Percentiles rank a stretch among this genome's conserved stretches.
Conservation (phyloP, 164 flowering plant genomes). For the Protea cynaroides region DNA sequence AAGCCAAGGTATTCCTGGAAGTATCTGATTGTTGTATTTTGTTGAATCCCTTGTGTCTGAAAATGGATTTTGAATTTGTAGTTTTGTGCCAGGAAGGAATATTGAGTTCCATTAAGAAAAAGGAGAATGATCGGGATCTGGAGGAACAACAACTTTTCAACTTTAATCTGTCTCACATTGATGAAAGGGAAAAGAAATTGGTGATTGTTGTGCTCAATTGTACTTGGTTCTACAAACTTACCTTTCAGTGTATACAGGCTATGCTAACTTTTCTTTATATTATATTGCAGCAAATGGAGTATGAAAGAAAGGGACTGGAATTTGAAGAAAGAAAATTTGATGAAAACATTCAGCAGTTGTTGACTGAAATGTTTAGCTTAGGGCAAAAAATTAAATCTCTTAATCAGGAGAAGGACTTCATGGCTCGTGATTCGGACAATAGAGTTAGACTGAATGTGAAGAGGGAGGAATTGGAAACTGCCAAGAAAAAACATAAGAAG, state of each 20-base stretch:
- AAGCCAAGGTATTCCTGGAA: conserved; percentile 52
- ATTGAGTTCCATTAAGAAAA: conserved; percentile 49
- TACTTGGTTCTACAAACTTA: conserved; percentile 10
- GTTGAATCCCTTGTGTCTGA: not conserved
- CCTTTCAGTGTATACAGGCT: not conserved
- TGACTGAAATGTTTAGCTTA: conserved; percentile 37
- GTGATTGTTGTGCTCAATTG: conserved; percentile 27
- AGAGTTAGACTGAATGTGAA: conserved; percentile 61
- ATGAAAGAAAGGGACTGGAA: conserved; percentile 62
- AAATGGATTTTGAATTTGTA: conserved; percentile 4
- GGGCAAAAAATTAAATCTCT: conserved; percentile 57
- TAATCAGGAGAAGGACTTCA: conserved; percentile 54
- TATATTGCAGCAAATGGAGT: conserved; percentile 50
- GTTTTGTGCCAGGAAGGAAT: conserved; percentile 44
- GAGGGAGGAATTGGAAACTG: conserved; percentile 67
- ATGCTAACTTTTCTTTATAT: not conserved
- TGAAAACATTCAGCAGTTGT: conserved; percentile 39
- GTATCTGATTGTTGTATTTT: not conserved
- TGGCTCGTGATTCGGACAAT: conserved; percentile 73
- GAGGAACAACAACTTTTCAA: conserved; percentile 56
- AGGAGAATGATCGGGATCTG: conserved; percentile 52
- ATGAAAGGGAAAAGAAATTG: conserved; percentile 74
- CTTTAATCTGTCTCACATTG: conserved; percentile 50
- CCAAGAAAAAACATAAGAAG: conserved; percentile 62
- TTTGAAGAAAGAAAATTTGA: conserved; percentile 68